phyloP scores from a whole-genome alignment of 73 alveolate genomes.

The Durusdinium trenchii region DNA sequence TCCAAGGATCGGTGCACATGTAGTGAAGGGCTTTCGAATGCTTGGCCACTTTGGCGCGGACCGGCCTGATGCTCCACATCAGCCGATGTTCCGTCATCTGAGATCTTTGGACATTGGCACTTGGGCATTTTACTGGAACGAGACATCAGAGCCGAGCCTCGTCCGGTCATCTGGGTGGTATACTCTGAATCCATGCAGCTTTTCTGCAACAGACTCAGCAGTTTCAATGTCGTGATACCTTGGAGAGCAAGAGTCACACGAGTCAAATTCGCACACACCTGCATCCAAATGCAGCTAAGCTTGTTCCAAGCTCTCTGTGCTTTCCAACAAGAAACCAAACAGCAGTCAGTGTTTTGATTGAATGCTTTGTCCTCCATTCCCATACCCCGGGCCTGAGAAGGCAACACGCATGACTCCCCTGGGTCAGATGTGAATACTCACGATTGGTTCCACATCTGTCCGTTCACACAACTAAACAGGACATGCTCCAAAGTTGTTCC shows the following conservation, averaged over 20 bases:
- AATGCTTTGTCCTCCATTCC: neutral
- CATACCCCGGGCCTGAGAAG: slow-evolving; percentile 18
- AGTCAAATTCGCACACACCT: too few relatives aligned
- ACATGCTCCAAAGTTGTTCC: too few relatives aligned
- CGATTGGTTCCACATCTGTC: neutral
- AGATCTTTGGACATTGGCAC: neutral
- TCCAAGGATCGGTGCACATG: slow-evolving; percentile 53
- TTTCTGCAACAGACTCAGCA: slow-evolving; percentile 54
- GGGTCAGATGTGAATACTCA: neutral
- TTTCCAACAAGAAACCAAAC: neutral
- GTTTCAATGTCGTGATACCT: slow-evolving; percentile 64
- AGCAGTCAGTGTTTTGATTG: neutral
- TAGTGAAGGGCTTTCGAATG: slow-evolving; percentile 53
- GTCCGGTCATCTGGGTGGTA: slow-evolving; percentile 84
- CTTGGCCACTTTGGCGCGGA: slow-evolving; percentile 78
- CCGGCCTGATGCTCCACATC: slow-evolving; percentile 29
- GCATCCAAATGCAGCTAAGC: too few relatives aligned
- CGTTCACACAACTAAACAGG: neutral
- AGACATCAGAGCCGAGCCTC: neutral
- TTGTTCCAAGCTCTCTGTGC: too few relatives aligned
- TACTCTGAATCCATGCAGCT: slow-evolving; percentile 70
- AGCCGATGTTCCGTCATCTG: neutral
- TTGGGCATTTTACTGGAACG: neutral
- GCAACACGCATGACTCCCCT: slow-evolving; percentile 80
- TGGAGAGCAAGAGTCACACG: neutral